phyloP scores from a whole-genome alignment of 2,329 filamentous ascomycete genomes.

The Arthrobotrys iridis region DNA sequence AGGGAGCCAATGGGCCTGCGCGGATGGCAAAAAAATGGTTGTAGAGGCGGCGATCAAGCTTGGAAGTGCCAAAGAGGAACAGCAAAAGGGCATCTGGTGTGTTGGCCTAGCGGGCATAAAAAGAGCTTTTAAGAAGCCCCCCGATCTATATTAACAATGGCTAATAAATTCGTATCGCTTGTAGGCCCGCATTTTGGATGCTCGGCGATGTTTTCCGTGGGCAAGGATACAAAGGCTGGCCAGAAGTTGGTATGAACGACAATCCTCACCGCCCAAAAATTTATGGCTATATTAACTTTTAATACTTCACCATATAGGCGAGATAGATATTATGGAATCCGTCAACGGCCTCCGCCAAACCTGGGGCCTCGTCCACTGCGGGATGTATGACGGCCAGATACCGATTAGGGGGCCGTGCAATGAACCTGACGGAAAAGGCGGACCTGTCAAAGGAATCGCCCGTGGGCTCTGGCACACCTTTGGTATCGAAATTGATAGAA shows the following conservation, averaged over 20 bases:
- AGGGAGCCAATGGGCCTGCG: slow-evolving; percentile 60
- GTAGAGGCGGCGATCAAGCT: slow-evolving; percentile 62
- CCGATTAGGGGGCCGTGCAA: slow-evolving; percentile 59
- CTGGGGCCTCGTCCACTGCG: slow-evolving; percentile 64
- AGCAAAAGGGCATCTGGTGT: slow-evolving; percentile 38
- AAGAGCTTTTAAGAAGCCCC: background rate
- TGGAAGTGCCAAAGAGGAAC: slow-evolving; percentile 10
- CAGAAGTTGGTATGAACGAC: slow-evolving; percentile 53
- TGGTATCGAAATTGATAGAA: slow-evolving; percentile 61
- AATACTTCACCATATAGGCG: slow-evolving; percentile 59
- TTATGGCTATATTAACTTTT: background rate
- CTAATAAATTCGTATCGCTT: background rate
- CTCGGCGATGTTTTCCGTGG: slow-evolving; percentile 62
- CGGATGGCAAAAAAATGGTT: slow-evolving; percentile 60
- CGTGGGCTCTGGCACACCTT: slow-evolving; percentile 60
- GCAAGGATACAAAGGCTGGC: slow-evolving; percentile 62
- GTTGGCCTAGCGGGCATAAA: background rate
- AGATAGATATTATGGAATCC: slow-evolving; percentile 65
- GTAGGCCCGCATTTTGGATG: slow-evolving; percentile 66
- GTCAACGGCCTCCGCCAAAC: slow-evolving; percentile 62
- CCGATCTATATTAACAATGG: background rate
- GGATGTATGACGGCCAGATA: slow-evolving; percentile 54
- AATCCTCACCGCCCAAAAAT: background rate
- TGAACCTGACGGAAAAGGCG: slow-evolving; percentile 61
- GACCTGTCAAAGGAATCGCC: slow-evolving; percentile 53